phyloP scores from a whole-genome alignment of 2,329 filamentous ascomycete genomes.

The Tolypocladium paradoxum region DNA sequence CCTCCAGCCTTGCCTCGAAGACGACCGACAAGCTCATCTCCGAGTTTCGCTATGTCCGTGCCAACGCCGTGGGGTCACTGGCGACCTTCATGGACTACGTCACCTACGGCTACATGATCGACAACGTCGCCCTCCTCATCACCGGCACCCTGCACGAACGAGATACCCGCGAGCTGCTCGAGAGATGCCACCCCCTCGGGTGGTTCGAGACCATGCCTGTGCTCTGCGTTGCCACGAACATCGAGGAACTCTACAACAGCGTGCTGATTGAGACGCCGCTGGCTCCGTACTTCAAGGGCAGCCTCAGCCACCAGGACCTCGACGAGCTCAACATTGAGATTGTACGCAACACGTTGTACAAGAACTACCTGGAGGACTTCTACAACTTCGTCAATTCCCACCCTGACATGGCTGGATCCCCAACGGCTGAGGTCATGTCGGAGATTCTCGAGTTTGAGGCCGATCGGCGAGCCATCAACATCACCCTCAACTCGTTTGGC shows the following conservation, averaged over 20 bases:
- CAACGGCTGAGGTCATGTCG: constrained; percentile 88
- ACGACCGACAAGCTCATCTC: constrained; percentile 97
- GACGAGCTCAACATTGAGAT: constrained; percentile 99
- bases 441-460: constrained; percentile 96
- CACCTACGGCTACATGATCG: constrained; percentile 99
- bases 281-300: constrained; percentile 95
- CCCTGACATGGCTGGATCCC: constrained; percentile 74
- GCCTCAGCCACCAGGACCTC: constrained; percentile 87
- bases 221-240: constrained; percentile 94
- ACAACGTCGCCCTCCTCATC: constrained; percentile 95
- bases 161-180: constrained; percentile 88
- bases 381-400: constrained; percentile 88
- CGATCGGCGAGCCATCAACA: constrained; percentile 94
- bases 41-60: constrained; percentile 92
- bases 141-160: constrained; percentile 95
- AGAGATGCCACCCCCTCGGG: constrained; percentile 90
- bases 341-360: constrained; percentile 95
- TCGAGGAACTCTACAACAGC: constrained; percentile 97
- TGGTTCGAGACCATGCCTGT: constrained; percentile 99
- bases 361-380: constrained; percentile 98
- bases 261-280: constrained; percentile 94
- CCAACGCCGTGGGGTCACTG: constrained; percentile 83
- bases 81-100: constrained; percentile 96
- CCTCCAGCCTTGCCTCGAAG: constrained; percentile 85
- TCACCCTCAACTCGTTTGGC: constrained; percentile 96